Conservation (phyloP, 495 filamentous ascomycete genomes). For the Ascobolus immersus region DNA sequence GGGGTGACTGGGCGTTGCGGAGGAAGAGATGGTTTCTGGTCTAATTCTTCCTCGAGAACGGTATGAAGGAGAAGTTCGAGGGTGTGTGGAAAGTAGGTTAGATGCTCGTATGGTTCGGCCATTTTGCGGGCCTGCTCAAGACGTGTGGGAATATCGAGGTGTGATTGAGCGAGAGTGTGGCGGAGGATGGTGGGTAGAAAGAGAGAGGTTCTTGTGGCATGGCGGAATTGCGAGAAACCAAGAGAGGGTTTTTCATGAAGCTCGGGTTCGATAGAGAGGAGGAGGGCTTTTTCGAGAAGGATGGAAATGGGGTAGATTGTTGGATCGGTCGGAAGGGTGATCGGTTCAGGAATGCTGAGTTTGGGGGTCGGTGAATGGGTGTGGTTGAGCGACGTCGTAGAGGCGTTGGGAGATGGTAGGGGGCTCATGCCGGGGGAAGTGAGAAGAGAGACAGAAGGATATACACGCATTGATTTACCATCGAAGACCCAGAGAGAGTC, state of each 20-base stretch:
- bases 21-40: constrained; percentile 39
- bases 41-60: constrained; percentile 83
- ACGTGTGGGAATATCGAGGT: constrained; percentile 29
- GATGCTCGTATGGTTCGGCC: constrained; percentile 37
- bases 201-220: no score
- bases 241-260: constrained; percentile 66
- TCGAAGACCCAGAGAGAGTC: constrained; percentile 94
- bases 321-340: constrained; percentile 51
- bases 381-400: background rate
- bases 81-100: constrained; percentile 65
- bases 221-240: constrained; percentile 69
- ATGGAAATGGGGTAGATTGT: constrained; percentile 88
- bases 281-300: constrained; percentile 56
- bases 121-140: constrained; percentile 38
- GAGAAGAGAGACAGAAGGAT: no score
- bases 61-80: constrained; percentile 82
- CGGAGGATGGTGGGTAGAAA: constrained; percentile 40
- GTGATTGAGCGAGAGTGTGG: constrained; percentile 28
- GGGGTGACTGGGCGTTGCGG: no score
- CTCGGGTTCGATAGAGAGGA: constrained; percentile 77
- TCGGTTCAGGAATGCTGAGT: constrained; percentile 27
- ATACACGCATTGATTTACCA: constrained; percentile 37
- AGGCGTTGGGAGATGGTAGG: constrained; percentile 17
- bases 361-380: background rate
- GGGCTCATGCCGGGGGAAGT: constrained; percentile 5